Evolutionary conservation across 2,329 filamentous ascomycete species (phyloP), one percentile per base, ranked within the genome.

Genomic region (Aspergillus flavus): DNA sequence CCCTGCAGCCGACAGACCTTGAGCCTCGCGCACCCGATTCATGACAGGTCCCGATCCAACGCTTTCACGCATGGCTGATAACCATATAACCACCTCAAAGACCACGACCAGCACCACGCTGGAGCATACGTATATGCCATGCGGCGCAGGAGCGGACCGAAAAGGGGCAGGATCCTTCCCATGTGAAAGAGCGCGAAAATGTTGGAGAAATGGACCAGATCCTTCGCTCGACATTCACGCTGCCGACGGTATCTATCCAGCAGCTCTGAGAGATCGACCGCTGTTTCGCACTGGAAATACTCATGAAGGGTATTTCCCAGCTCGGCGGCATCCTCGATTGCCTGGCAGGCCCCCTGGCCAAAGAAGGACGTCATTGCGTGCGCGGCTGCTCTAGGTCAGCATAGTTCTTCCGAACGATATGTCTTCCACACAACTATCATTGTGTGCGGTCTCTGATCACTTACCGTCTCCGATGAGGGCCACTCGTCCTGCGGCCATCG

Each of bases 341-440:
- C 58, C 41, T 60, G 58, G 28, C 58, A 60, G n/a, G 58, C 58
- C 14, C 58, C 58, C 58, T 57, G 54, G 28, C 54, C 54, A 28
- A 57, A 57, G 36, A 57, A 57, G 19, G 54, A 57, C 9, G 54
- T 57, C 54, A 57, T 57, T 28, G 54, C 36, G 41, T 57, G 54
- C 34, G 54, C 34, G 32, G 54, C 54, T 57, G 39, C 2, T 3
- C 19, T 41, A 41, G 39, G 14, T 41, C 19, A 41, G n/a, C 2
- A 11, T 11, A 56, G 2, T 34, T n/a, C 19, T 34, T 56, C 34
- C 36, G n/a, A n/a, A 28, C 19, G 12, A 19, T 5, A 19, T 3
- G 26, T 34, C 16, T 32, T 32, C 30, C 30, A 32, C 30, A 32
- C 30, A 10, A 32, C 30, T 32, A 9, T 32, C 28, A 32, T 10